Evolutionary conservation across 1,139 yeast species (phyloP), one percentile per base, ranked within the genome.

Genomic region (Protomyces pachydermus): DNA sequence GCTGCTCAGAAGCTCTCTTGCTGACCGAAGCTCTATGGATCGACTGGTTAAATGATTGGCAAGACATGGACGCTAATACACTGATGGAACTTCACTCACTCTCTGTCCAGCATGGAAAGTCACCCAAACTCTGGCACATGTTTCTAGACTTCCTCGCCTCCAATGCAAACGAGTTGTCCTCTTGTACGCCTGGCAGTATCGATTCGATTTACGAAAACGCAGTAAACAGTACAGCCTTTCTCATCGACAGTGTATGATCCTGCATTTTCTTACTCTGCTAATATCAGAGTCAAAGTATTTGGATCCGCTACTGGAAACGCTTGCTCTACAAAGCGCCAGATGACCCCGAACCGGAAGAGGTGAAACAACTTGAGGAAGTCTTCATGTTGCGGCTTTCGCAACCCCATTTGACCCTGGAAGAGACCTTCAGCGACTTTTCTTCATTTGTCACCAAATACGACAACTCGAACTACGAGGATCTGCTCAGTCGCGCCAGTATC

Each of bases 351-450:
- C 16, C 64, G 63, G 45, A 67, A 64, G 54, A 57, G 18, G 50
- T 67, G 16, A 14, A 70, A 34, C 54, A 56, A 32, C 68, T 75
- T 50, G 72, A 73, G 56, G 71, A 71, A 3, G 65, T 78, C 20
- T 77, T 78, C 66, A 66, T 75, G 38, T 72, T 75, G 48, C 71
- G 84, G 35, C 72, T 84, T 3, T 67, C 73, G 9, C 70, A 73
- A 48, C 85, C 86, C 0, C 86, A 82, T 69, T 56, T 69, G 1
- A 68, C 72, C 4, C 65, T 84, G 3, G 78, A 78, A 1, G 77
- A 78, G 0, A 79, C 84, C 0, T 82, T 78, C 67, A 71, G 76
- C 16, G 75, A 74, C 8, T 77, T 75, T 56, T 83, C 86, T 0
- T 64, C 76, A 0, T 80, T 82, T 64, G 76, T 83, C 1, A 76